Base-by-base conservation (phyloP, 441 rosid genomes). In the Populus hybrid region DNA sequence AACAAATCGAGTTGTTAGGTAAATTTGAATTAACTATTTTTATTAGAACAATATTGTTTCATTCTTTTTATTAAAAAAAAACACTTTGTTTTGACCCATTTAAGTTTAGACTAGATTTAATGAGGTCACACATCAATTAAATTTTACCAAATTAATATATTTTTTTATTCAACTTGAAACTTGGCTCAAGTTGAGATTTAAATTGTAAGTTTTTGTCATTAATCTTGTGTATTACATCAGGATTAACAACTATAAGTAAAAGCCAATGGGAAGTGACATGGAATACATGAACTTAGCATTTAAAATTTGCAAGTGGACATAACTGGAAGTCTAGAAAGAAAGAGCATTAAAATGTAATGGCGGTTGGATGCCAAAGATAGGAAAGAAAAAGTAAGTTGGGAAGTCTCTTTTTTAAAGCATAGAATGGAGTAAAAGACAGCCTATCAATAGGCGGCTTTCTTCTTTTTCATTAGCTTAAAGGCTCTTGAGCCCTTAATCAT, bases 311-410 rank as follows among this genome's bases (percentile, higher is more conserved):
- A 14, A 14, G 59, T 4, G 59, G 20, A 16, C 7, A 5, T 50
- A 16, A 50, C 59, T 50, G 20, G 59, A 50, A 40, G 45, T 40
- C 45, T 9, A 40, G 45, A 40, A 40, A 40, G 59, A 50, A 50
- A 50, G 7, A 50, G n/a, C 6, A 1, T 16, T 50, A 16, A 4
- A 16, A 50, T 50, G 59, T 50, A 14, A 16, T 16, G 53, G 53
- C 50, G 26, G 75, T 16, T 21, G 73, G 71, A 83, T 78, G 53
- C 79, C 76, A 7, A 70, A 74, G 76, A 69, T 24, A 65, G 86
- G 88, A 53, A 53, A 53, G 71, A 68, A 81, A 84, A 53, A 36
- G 77, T 80, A 87, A 86, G 90, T 83, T 89, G 89, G 88, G 83
- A 80, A 81, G 61, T 80, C 74, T 68, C 74, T 80, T 63, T 42